Conservation (phyloP, 2,329 filamentous ascomycete genomes). For the Clonostachys rosea region DNA sequence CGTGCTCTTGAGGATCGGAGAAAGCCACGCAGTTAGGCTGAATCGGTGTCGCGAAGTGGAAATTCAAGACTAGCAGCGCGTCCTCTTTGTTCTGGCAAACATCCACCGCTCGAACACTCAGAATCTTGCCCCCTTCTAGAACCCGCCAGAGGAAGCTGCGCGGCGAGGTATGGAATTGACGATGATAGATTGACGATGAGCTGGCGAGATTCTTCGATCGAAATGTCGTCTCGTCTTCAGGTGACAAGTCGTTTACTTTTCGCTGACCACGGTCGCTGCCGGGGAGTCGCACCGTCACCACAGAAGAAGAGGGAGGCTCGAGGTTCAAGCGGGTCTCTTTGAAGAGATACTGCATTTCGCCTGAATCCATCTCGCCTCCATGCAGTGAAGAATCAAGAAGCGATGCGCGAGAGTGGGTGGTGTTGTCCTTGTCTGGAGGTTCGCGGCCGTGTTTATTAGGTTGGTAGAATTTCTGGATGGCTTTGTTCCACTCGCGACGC, state of each 20-base stretch:
- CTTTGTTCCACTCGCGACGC: neutral
- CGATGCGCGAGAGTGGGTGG: neutral
- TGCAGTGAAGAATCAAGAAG: slow-evolving; percentile 19
- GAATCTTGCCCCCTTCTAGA: slow-evolving; percentile 69
- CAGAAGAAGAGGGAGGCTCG: slow-evolving; percentile 64
- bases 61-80: slow-evolving; percentile 69
- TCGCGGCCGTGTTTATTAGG: slow-evolving; percentile 10
- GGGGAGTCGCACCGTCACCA: slow-evolving; percentile 67
- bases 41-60: slow-evolving; percentile 72
- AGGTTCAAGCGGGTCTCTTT: slow-evolving; percentile 85
- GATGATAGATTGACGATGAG: slow-evolving; percentile 80
- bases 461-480: slow-evolving; percentile 23
- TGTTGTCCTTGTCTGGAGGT: slow-evolving; percentile 2
- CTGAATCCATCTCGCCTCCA: slow-evolving; percentile 66
- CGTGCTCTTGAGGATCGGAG: slow-evolving; percentile 72
- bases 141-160: slow-evolving; percentile 90
- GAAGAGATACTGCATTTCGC: slow-evolving; percentile 64
- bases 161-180: slow-evolving; percentile 69
- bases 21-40: slow-evolving; percentile 76
- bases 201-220: slow-evolving; percentile 68
- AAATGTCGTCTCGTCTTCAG: slow-evolving; percentile 70
- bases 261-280: slow-evolving; percentile 30
- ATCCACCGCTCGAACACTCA: slow-evolving; percentile 83
- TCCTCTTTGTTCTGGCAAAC: slow-evolving; percentile 64
- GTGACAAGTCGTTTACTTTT: slow-evolving; percentile 14